Conservation (phyloP, 2,329 filamentous ascomycete genomes). For the Colletotrichum lindemuthianum region DNA sequence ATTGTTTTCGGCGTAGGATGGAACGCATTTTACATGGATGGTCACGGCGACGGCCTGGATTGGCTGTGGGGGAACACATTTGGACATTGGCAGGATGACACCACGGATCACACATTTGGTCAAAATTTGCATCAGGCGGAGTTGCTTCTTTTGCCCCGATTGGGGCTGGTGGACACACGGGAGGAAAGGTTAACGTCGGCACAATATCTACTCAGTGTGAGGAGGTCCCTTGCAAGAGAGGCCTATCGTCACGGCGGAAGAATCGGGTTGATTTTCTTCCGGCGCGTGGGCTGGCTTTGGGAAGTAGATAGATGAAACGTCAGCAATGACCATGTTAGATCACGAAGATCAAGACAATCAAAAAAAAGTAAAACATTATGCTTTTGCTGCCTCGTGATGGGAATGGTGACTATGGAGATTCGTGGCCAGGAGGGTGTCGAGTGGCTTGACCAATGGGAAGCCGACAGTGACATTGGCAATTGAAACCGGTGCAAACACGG, state of each 20-base stretch:
- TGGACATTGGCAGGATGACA: conserved; percentile 19
- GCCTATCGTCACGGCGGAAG: background rate
- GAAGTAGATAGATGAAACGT: conserved; percentile 33
- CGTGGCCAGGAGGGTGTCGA: background rate
- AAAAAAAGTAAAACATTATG: conserved; percentile 13
- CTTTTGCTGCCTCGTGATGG: background rate
- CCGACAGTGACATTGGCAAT: conserved; percentile 11
- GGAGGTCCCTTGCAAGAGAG: background rate
- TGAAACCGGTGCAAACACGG: background rate
- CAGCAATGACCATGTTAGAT: conserved; percentile 24
- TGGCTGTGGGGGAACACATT: conserved; percentile 6
- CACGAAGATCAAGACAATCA: conserved; percentile 21
- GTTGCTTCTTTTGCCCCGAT: conserved; percentile 22
- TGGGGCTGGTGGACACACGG: background rate
- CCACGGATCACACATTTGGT: conserved; percentile 15
- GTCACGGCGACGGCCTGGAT: conserved; percentile 15
- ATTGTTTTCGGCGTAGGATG: conserved; percentile 36
- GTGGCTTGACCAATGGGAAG: conserved; percentile 4
- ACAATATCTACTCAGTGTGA: conserved; percentile 14
- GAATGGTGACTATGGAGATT: background rate
- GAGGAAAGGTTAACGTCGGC: background rate
- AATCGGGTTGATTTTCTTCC: conserved; percentile 2
- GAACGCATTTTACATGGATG: conserved; percentile 27
- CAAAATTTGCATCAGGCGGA: conserved; percentile 34
- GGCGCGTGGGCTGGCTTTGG: background rate